Evolutionary conservation across 2,329 filamentous ascomycete species (phyloP).

Genomic region (Penicillium concentricum): DNA sequence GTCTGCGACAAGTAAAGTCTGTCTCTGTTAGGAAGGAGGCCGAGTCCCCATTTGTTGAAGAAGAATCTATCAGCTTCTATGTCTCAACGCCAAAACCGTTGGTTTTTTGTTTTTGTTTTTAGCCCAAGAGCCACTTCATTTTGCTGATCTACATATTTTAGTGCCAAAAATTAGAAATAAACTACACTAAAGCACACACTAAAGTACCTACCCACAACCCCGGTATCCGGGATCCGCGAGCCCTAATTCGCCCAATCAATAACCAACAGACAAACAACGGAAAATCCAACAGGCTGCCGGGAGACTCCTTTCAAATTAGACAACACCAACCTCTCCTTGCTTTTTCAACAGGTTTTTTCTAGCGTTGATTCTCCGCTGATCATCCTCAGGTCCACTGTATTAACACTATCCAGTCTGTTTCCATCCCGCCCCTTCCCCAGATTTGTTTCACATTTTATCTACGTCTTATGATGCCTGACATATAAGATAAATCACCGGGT

Average conservation of each 20-base stretch:
- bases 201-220: constrained; percentile 4
- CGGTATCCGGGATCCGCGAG: neutral
- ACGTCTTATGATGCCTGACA: neutral
- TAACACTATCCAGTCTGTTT: neutral
- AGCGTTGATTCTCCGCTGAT: neutral
- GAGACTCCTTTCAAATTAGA: constrained; percentile 7
- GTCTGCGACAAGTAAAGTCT: neutral
- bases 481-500: neutral
- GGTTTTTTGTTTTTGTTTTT: neutral
- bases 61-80: neutral
- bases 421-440: constrained; percentile 11
- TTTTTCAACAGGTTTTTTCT: neutral
- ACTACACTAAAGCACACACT: neutral
- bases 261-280: neutral
- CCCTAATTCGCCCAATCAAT: constrained; percentile 8
- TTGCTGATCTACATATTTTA: neutral
- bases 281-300: neutral
- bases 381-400: neutral
- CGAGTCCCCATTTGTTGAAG: neutral
- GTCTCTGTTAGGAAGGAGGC: neutral
- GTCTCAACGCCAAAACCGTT: neutral
- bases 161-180: neutral
- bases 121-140: neutral
- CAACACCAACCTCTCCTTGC: constrained; percentile 6
- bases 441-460: constrained; percentile 4